Evolutionary conservation across 2,329 filamentous ascomycete species (phyloP).

Genomic region (Aphanocladium album): DNA sequence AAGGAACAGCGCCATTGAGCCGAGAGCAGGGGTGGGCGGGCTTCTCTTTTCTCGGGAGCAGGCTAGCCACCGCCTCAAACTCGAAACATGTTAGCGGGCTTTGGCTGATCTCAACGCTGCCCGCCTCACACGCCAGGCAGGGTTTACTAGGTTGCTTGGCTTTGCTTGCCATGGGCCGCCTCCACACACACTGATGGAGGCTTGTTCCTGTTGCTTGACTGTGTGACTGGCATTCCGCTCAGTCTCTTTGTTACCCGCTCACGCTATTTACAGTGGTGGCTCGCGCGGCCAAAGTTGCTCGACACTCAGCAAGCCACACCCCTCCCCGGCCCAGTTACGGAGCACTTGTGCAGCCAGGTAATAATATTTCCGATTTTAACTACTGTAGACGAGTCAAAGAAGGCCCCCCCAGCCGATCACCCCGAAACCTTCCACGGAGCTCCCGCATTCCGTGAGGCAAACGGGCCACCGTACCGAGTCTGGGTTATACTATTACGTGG

Average conservation of each 20-base stretch:
- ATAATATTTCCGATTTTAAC: slow-evolving; percentile 14
- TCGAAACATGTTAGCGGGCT: slow-evolving; percentile 12
- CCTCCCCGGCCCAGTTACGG: slow-evolving; percentile 3
- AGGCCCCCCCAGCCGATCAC: slow-evolving; percentile 14
- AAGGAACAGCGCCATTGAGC: background rate
- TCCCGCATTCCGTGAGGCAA: slow-evolving; percentile 12
- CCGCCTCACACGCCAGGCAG: slow-evolving; percentile 2
- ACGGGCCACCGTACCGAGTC: slow-evolving; percentile 13
- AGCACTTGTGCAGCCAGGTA: slow-evolving; percentile 5
- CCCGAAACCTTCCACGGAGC: slow-evolving; percentile 14
- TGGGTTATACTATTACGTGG: slow-evolving; percentile 7
- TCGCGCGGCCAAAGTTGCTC: background rate
- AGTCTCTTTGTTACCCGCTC: background rate
- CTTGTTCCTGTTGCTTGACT: background rate
- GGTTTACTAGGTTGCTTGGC: background rate
- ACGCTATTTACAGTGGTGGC: slow-evolving; percentile 1
- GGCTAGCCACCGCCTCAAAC: slow-evolving; percentile 9
- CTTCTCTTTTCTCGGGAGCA: background rate
- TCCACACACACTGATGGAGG: slow-evolving; percentile 3
- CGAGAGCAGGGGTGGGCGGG: slow-evolving; percentile 1
- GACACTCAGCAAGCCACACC: background rate
- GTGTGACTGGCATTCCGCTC: background rate
- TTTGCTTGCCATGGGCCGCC: slow-evolving; percentile 1
- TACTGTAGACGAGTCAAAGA: slow-evolving; percentile 12
- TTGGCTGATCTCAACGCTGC: slow-evolving; percentile 9